Percentiles rank a stretch among this genome's conserved stretches.
Evolutionary conservation across 352 stramenopile species (phyloP).

Genomic region (Aphanomyces invadans): DNA sequence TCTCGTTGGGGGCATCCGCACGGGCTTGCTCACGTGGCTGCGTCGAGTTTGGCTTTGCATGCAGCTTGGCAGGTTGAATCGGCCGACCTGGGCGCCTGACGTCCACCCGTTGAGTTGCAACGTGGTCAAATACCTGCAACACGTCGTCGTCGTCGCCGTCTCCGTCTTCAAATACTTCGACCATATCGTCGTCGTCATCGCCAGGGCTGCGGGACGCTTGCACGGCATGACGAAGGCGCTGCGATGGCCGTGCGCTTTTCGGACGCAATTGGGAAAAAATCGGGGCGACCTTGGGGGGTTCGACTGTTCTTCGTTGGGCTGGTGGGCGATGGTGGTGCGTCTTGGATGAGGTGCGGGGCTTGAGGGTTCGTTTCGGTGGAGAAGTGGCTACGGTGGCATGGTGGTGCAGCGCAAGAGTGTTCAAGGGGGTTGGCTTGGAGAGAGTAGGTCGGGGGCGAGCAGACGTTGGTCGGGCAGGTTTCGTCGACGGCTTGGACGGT

Average conservation of each 20-base stretch:
- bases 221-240: neutral
- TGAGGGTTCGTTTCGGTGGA: neutral
- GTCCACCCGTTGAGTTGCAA: neutral
- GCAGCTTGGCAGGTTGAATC: too few relatives aligned
- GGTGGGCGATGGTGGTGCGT: too few relatives aligned
- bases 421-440: neutral
- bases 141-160: conserved; percentile 15
- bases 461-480: neutral
- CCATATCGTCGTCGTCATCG: conserved; percentile 1
- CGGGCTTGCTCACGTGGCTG: too few relatives aligned
- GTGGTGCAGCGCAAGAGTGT: neutral
- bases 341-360: too few relatives aligned
- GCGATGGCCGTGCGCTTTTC: neutral
- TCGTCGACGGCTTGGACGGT: neutral
- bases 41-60: too few relatives aligned
- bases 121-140: conserved; percentile 6
- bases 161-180: conserved; percentile 2
- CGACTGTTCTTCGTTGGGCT: conserved; percentile 1
- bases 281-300: neutral
- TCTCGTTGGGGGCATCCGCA: too few relatives aligned
- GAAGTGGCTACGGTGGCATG: neutral
- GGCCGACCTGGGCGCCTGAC: neutral
- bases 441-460: neutral
- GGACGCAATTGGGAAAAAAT: neutral
- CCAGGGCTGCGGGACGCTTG: neutral